Evolutionary conservation across 139 green algal genomes (phyloP).

Genomic region (Pleodorina starrii): DNA sequence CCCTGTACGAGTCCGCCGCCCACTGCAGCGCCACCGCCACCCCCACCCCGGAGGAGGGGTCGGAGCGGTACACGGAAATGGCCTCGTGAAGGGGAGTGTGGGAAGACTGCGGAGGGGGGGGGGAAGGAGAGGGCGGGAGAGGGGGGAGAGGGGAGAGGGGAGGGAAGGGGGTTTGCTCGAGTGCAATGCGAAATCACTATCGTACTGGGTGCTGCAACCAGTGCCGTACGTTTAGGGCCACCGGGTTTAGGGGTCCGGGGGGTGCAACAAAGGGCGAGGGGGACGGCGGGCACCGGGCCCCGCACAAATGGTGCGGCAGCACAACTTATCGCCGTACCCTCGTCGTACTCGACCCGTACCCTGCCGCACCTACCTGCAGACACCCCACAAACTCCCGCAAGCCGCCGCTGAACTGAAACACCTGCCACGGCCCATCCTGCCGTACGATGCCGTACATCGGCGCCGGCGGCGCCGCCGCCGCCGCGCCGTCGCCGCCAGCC

Average conservation of each 20-base stretch:
- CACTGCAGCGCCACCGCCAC: slow-evolving; percentile 88
- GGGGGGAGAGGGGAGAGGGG: neutral
- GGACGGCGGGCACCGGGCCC: too few species aligned
- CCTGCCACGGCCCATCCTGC: slow-evolving; percentile 71
- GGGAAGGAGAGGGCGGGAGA: neutral
- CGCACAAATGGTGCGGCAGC: too few species aligned
- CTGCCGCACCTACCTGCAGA: slow-evolving; percentile 65
- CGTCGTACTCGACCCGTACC: too few species aligned
- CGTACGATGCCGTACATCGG: slow-evolving; percentile 18
- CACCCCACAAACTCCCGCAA: slow-evolving; percentile 92
- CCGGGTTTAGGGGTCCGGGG: too few species aligned
- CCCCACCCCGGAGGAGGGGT: slow-evolving; percentile 67
- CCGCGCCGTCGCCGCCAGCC: neutral
- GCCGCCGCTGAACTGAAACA: slow-evolving; percentile 84
- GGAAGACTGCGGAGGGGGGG: neutral
- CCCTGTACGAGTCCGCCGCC: slow-evolving; percentile 84
- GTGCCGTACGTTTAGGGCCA: too few species aligned
- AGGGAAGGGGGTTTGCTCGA: too few species aligned
- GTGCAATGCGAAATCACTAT: too few species aligned
- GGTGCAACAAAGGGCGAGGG: too few species aligned
- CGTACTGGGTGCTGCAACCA: too few species aligned
- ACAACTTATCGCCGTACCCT: too few species aligned
- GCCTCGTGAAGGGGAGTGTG: slow-evolving; percentile 36
- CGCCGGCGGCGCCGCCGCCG: slow-evolving; percentile 15
- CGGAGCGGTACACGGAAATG: slow-evolving; percentile 61